Percentiles rank a stretch among this genome's conserved stretches.
These are phyloP conservation scores for Pseudogymnoascus sp. DNA, from an alignment of 2,329 filamentous ascomycete species.

Conservation along the genomic window DNA sequence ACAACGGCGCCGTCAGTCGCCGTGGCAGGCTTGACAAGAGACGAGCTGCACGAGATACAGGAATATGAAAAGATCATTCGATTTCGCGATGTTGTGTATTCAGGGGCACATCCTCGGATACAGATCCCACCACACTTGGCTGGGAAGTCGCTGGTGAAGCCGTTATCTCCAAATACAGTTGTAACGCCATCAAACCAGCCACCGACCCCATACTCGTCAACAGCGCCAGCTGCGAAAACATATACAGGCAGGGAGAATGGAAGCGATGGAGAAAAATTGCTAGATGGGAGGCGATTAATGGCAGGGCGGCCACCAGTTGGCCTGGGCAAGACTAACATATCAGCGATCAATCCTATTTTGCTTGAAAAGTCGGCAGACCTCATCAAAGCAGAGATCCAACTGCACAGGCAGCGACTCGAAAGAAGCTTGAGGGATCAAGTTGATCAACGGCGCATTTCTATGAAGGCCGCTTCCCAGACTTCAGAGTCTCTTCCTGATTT, in stretches of 20 bases:
- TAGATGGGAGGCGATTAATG: neutral
- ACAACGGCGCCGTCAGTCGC: slow-evolving; percentile 25
- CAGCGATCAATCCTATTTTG: slow-evolving; percentile 73
- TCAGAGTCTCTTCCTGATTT: slow-evolving; percentile 53
- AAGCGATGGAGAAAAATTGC: neutral
- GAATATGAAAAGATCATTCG: slow-evolving; percentile 75
- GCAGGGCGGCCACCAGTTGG: neutral
- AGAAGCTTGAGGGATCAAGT: slow-evolving; percentile 67
- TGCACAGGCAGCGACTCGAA: slow-evolving; percentile 77
- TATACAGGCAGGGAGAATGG: slow-evolving; percentile 12
- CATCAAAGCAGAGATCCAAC: slow-evolving; percentile 70
- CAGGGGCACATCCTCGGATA: slow-evolving; percentile 63
- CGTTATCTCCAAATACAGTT: slow-evolving; percentile 9
- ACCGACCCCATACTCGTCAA: slow-evolving; percentile 15
- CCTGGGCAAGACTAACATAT: slow-evolving; percentile 39
- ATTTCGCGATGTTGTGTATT: slow-evolving; percentile 72
- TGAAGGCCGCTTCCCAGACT: slow-evolving; percentile 36
- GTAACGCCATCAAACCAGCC: slow-evolving; percentile 20
- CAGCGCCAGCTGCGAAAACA: slow-evolving; percentile 21
- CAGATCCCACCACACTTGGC: slow-evolving; percentile 42
- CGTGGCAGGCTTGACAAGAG: slow-evolving; percentile 31
- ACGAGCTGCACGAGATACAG: slow-evolving; percentile 49
- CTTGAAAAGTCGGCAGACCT: slow-evolving; percentile 80
- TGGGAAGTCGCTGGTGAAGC: slow-evolving; percentile 19
- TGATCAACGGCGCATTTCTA: slow-evolving; percentile 48